phyloP scores from a whole-genome alignment of 495 filamentous ascomycete genomes.

The Talaromyces proteolyticus region DNA sequence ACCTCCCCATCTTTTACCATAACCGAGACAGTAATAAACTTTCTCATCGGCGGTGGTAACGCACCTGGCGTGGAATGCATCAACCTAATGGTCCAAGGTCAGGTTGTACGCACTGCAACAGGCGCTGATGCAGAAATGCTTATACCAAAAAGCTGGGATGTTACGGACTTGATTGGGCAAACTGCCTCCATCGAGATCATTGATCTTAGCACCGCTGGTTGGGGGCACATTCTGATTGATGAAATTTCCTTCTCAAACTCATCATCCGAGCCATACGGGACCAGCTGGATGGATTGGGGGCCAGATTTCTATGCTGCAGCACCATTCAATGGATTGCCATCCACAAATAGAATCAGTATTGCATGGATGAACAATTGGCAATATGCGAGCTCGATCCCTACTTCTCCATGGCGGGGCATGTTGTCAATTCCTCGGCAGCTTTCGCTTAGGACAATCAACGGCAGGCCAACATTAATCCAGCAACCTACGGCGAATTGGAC shows the following conservation, averaged over 20 bases:
- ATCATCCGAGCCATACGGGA: neutral
- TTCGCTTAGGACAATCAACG: constrained; percentile 17
- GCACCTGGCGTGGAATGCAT: neutral
- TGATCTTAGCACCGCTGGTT: constrained; percentile 9
- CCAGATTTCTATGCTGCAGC: constrained; percentile 55
- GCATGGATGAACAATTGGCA: constrained; percentile 61
- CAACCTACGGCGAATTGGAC: constrained; percentile 13
- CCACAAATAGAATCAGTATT: constrained; percentile 27
- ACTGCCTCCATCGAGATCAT: constrained; percentile 12
- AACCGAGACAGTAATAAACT: neutral
- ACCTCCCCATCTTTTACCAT: neutral
- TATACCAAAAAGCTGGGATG: neutral
- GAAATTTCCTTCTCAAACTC: constrained; percentile 3
- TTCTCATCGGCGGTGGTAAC: constrained; percentile 1
- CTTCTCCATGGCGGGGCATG: constrained; percentile 42
- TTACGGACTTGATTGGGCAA: neutral
- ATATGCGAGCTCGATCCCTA: constrained; percentile 38
- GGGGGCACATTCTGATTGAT: constrained; percentile 14
- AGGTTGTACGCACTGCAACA: neutral
- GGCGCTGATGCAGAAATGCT: neutral
- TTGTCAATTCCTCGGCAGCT: constrained; percentile 45
- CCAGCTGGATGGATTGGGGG: constrained; percentile 46
- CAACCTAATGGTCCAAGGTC: neutral
- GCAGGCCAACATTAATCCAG: constrained; percentile 16
- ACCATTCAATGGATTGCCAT: constrained; percentile 45